A percentile compares a stretch with the other conserved stretches of the same genome.
These are phyloP conservation scores for Camellia oleifera DNA, from an alignment of 179 eudicot species.

Conservation along the genomic window DNA sequence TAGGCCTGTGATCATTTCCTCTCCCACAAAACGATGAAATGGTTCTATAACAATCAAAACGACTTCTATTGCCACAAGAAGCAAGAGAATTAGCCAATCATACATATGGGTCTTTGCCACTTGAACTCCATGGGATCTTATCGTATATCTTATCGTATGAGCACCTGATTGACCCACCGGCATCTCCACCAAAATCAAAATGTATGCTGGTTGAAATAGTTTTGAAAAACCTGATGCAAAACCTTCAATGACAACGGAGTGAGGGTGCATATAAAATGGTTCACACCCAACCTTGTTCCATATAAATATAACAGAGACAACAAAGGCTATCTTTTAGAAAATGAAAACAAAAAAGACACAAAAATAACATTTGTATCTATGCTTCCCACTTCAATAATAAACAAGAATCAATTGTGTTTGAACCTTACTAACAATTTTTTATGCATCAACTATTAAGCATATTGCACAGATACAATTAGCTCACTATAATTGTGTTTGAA, in stretches of 20 bases:
- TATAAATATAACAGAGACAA: not conserved
- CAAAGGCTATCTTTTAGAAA: not conserved
- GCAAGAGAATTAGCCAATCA: conserved; percentile 86
- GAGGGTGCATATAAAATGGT: not conserved
- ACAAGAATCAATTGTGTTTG: not conserved
- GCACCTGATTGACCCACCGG: conserved; percentile 76
- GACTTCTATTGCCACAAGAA: conserved; percentile 67
- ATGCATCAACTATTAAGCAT: not conserved
- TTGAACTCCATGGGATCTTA: conserved; percentile 78
- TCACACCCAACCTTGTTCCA: not conserved
- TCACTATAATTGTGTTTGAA: not conserved
- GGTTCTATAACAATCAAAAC: conserved; percentile 83
- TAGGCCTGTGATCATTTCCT: conserved; percentile 85
- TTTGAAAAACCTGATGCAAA: not conserved
- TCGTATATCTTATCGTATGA: conserved; percentile 72
- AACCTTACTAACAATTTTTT: not conserved
- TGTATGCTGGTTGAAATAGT: conserved; percentile 12
- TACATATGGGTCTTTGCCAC: conserved; percentile 81
- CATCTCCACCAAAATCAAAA: conserved; percentile 45
- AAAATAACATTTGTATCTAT: not conserved
- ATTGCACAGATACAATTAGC: not conserved
- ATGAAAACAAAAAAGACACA: no score
- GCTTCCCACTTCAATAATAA: not conserved
- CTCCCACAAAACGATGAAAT: conserved; percentile 89
- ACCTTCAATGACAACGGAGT: not conserved